Percentiles rank a stretch among this genome's conserved stretches.
Conservation (phyloP, 345 rosid genomes). For the Lumnitzera racemosa region DNA sequence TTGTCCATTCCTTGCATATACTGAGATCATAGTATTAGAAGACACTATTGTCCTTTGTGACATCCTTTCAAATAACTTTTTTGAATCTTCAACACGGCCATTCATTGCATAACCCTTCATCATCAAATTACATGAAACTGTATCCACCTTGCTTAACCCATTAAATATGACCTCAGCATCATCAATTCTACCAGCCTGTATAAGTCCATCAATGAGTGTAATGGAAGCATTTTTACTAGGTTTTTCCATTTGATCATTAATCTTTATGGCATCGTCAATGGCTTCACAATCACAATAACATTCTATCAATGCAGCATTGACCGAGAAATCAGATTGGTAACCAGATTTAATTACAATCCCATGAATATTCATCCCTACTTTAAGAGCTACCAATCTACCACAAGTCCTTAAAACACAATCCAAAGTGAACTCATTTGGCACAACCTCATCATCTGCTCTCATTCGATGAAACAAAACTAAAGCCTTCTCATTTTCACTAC, state of each 20-base stretch:
- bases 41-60: constrained; percentile 34
- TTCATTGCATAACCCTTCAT: constrained; percentile 43
- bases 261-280: constrained; percentile 35
- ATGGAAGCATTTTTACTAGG: constrained; percentile 36
- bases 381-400: constrained; percentile 24
- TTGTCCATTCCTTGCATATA: constrained; percentile 39
- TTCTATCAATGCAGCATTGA: constrained; percentile 39
- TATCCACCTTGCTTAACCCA: constrained; percentile 19
- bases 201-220: constrained; percentile 29
- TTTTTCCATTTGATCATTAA: constrained; percentile 20
- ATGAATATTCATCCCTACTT: constrained; percentile 32
- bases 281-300: constrained; percentile 41
- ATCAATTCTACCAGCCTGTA: constrained; percentile 23
- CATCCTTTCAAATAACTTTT: constrained; percentile 34
- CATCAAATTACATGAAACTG: constrained; percentile 37
- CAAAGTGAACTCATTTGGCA: constrained; percentile 50
- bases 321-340: constrained; percentile 30
- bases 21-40: constrained; percentile 44
- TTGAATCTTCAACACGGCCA: constrained; percentile 36
- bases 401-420: constrained; percentile 45
- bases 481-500: constrained; percentile 33
- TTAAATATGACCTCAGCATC: constrained; percentile 41
- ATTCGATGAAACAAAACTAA: constrained; percentile 36
- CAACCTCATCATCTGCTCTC: constrained; percentile 27
- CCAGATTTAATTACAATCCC: constrained; percentile 46